phyloP scores from a whole-genome alignment of 2,329 filamentous ascomycete species.

The Thyridium curvatum region DNA sequence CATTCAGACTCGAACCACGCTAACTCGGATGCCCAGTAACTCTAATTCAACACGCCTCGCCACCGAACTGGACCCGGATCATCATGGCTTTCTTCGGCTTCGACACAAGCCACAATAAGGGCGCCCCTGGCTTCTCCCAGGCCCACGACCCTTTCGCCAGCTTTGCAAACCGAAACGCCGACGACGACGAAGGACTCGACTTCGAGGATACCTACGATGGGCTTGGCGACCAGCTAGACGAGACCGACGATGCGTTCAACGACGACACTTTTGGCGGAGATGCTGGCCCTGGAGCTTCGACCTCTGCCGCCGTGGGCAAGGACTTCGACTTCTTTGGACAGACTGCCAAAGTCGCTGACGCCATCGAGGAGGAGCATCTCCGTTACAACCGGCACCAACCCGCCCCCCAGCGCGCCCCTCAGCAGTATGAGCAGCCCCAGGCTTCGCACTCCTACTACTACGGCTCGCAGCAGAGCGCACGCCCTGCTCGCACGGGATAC shows the following conservation, averaged over 20 bases:
- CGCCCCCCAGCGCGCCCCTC: conserved; percentile 37
- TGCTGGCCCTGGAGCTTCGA: conserved; percentile 22
- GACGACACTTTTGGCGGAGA: conserved; percentile 80
- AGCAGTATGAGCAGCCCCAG: conserved; percentile 18
- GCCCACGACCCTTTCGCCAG: conserved; percentile 81
- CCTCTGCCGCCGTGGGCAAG: conserved; percentile 60
- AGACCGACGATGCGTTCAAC: conserved; percentile 91
- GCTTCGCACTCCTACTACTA: conserved; percentile 28
- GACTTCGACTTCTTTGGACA: conserved; percentile 97
- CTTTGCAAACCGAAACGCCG: conserved; percentile 54
- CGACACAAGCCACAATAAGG: conserved; percentile 64
- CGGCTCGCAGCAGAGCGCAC: conserved; percentile 34
- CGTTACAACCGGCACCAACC: conserved; percentile 73
- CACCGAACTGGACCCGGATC: too few species aligned
- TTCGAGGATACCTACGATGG: conserved; percentile 98
- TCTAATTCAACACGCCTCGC: too few species aligned
- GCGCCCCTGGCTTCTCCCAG: conserved; percentile 76
- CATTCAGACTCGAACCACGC: too few species aligned
- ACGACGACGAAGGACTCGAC: conserved; percentile 58
- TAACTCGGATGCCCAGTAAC: too few species aligned
- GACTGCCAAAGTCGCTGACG: conserved; percentile 79
- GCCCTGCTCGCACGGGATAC: conserved; percentile 74
- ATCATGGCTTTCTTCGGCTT: conserved; percentile 94
- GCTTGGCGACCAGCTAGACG: conserved; percentile 82
- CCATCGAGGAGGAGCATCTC: conserved; percentile 85